Base-by-base conservation (phyloP, 2,329 filamentous ascomycete genomes). In the Aspergillus puulaauensis region DNA sequence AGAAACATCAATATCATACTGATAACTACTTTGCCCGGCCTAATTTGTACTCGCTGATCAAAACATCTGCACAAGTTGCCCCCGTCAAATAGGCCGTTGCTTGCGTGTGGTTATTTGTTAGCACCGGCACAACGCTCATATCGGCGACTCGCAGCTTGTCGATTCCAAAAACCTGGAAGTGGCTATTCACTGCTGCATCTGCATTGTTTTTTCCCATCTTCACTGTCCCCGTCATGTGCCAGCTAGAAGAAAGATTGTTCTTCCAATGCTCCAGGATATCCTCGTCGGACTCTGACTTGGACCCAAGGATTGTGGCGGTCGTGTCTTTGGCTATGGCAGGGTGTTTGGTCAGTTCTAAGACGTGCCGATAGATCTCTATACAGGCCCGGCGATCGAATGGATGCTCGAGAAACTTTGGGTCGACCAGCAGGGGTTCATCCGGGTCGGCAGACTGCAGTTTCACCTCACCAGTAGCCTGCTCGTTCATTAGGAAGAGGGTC, bases 211-310 rank as follows among this genome's bases (percentile, higher is more conserved):
- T 77, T 0, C 84, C 84, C 84, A 87, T 87, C 66, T 80, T 81
- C 6, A 77, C 77, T 0, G 84, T 87, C 0, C 82, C 81, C 1
- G 76, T 82, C 79, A 80, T 85, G 67, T 82, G 83, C 80, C 78
- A 86, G 56, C 73, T 82, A 2, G 77, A 82, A 31, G 68, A 71
- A 23, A 69, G 79, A 27, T 78, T 68, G 52, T 69, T 73, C 6
- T 41, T 17, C 77, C 77, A 84, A 62, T 77, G 74, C 15, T 76
- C 75, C 24, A 77, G 58, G 12, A 88, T 73, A 57, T 86, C 83
- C 51, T 83, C 82, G 27, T 86, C 83, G 0, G 76, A 78, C 0
- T 79, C 77, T 12, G 77, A 77, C 14, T 73, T 64, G 0, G 84
- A 82, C 1, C 69, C 79, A 1, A 73, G 83, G 61, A 46, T 73